Conservation (phyloP, 306 rosid genomes). For the Benincasa hispida region DNA sequence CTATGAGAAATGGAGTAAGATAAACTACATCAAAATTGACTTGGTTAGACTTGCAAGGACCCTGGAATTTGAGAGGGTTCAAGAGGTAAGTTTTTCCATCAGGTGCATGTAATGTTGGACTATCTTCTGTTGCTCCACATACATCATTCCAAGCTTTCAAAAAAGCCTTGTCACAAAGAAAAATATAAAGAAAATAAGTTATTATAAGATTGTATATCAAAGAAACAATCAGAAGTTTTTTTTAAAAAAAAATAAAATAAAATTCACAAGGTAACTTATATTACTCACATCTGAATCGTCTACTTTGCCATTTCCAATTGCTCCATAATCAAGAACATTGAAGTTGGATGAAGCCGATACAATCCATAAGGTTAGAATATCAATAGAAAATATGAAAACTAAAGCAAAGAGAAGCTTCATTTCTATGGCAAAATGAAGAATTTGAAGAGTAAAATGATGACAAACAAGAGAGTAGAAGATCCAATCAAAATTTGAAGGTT, state of each 20-base stretch:
- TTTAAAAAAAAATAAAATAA: background rate
- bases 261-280: background rate
- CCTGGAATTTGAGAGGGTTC: constrained; percentile 24
- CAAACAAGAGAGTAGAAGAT: too few species aligned
- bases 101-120: constrained; percentile 25
- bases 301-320: constrained; percentile 21
- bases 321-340: constrained; percentile 30
- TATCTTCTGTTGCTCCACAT: constrained; percentile 15
- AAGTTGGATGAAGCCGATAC: background rate
- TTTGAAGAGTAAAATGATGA: background rate
- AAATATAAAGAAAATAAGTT: too few species aligned
- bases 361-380: background rate
- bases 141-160: constrained; percentile 32
- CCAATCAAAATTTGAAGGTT: too few species aligned
- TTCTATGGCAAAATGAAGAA: background rate
- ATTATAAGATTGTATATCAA: background rate
- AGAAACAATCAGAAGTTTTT: background rate
- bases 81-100: constrained; percentile 22
- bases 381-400: background rate
- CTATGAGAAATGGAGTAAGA: background rate
- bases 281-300: constrained; percentile 33
- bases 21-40: constrained; percentile 21
- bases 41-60: constrained; percentile 33
- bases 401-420: background rate
- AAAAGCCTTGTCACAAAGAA: constrained; percentile 28